phyloP scores from a whole-genome alignment of 1,284 basidiomycete species.

The Trichosporon faecale region DNA sequence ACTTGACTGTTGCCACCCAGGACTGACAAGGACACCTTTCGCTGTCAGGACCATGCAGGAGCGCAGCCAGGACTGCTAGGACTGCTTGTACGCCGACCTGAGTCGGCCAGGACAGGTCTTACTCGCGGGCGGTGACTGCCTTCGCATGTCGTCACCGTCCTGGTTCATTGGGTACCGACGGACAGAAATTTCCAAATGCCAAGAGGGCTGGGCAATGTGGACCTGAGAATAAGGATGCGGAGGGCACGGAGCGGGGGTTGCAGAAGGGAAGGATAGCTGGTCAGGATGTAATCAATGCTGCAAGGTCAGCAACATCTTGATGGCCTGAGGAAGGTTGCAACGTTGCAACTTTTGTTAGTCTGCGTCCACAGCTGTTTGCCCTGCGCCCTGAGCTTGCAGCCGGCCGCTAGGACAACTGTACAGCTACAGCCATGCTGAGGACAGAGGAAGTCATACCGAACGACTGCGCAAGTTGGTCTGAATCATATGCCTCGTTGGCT shows the following conservation, averaged over 20 bases:
- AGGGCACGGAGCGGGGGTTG: not conserved
- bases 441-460: not conserved
- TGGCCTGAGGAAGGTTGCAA: not conserved
- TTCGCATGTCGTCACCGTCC: not conserved
- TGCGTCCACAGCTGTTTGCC: not conserved
- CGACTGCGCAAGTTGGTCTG: not conserved
- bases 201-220: not conserved
- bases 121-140: conserved; percentile 1
- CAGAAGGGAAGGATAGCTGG: not conserved
- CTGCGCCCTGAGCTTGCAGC: not conserved
- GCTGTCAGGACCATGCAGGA: not conserved
- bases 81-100: not conserved
- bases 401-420: not conserved
- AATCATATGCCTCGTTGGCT: not conserved
- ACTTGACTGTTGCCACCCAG: not conserved
- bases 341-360: not conserved
- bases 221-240: not conserved
- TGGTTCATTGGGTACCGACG: not conserved
- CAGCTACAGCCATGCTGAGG: not conserved
- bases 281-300: not conserved
- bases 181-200: not conserved
- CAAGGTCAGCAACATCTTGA: not conserved
- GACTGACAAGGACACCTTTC: not conserved
- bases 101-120: not conserved
- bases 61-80: not conserved